Conservation (phyloP, 768 basidiomycete genomes). For the Leccinellum luteum region DNA sequence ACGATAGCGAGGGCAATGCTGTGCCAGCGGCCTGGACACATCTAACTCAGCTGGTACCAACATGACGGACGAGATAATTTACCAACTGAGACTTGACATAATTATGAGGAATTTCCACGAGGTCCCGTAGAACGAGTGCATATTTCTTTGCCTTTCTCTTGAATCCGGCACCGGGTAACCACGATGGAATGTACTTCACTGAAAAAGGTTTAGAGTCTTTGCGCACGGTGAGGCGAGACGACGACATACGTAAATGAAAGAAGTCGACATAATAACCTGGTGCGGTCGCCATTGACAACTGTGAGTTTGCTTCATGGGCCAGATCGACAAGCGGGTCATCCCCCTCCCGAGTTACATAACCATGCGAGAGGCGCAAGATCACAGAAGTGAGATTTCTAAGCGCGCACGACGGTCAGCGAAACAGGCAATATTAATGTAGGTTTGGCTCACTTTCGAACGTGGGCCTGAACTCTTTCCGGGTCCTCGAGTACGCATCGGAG, state of each 20-base stretch:
- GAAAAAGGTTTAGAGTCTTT: not conserved
- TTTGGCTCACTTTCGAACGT: not conserved
- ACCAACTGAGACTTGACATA: slow-evolving; percentile 19
- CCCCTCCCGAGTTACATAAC: slow-evolving; percentile 35
- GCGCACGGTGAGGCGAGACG: not conserved
- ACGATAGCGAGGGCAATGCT: slow-evolving; percentile 14
- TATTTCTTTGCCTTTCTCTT: slow-evolving; percentile 12
- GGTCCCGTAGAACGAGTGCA: slow-evolving; percentile 1
- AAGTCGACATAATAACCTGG: slow-evolving; percentile 18
- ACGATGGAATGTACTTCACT: slow-evolving; percentile 27
- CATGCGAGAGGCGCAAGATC: slow-evolving; percentile 38
- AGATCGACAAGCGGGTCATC: slow-evolving; percentile 37
- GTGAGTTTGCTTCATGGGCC: slow-evolving; percentile 26
- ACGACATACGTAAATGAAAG: slow-evolving; percentile 13
- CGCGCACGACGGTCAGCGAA: not conserved
- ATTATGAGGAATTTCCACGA: slow-evolving; percentile 11
- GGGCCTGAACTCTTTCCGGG: not conserved
- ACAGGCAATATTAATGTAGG: not conserved
- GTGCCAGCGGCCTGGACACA: slow-evolving; percentile 13
- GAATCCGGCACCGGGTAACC: slow-evolving; percentile 23
- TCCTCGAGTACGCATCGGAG: slow-evolving; percentile 10
- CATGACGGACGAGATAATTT: not conserved
- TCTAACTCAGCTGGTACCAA: not conserved
- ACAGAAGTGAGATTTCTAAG: slow-evolving; percentile 19
- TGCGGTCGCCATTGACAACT: slow-evolving; percentile 13